phyloP scores from a whole-genome alignment of 2,329 filamentous ascomycete genomes.

The Magnaporthiopsis rhizophila region DNA sequence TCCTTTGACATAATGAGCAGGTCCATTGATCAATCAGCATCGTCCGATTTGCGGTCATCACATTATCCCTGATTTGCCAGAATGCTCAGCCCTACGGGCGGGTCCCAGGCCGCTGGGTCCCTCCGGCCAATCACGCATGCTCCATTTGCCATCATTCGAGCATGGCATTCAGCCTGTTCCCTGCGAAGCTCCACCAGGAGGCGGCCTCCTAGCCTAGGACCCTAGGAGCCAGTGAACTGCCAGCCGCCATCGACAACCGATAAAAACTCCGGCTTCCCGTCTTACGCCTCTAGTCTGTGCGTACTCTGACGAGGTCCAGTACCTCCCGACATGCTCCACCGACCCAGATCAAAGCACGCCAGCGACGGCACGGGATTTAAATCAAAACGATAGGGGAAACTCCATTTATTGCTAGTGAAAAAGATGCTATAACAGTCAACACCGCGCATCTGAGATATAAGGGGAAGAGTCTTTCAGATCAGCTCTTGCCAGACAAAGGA shows the following conservation, averaged over 20 bases:
- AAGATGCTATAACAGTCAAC: background rate
- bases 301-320: background rate
- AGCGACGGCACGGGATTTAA: background rate
- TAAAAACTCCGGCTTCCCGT: background rate
- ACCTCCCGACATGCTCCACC: no score
- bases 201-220: no score
- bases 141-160: background rate
- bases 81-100: slow-evolving; percentile 1
- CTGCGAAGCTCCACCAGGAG: background rate
- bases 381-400: background rate
- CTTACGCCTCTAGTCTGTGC: background rate
- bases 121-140: background rate
- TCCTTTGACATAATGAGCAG: background rate
- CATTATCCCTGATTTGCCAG: background rate
- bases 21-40: background rate
- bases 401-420: background rate
- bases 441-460: no score
- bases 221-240: background rate
- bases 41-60: slow-evolving; percentile 1
- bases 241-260: background rate
- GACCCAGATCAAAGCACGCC: no score
- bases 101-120: background rate
- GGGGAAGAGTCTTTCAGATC: no score
- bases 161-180: no score
- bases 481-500: no score